Evolutionary conservation across 805 yeast genomes (phyloP).

Genomic region (Nakazawaea siamensis): DNA sequence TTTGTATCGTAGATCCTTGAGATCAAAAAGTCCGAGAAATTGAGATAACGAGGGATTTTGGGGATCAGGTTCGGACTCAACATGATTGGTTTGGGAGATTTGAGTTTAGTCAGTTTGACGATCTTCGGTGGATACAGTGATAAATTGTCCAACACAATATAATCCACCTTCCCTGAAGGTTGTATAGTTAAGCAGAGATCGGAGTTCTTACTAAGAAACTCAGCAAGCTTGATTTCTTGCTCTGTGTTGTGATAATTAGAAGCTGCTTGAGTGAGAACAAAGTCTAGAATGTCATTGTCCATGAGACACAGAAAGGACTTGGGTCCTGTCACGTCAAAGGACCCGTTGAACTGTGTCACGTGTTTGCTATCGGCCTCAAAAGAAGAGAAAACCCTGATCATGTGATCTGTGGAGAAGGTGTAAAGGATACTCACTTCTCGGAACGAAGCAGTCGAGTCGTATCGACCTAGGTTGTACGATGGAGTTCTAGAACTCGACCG

Average conservation of each 20-base stretch:
- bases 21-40: conserved; percentile 18
- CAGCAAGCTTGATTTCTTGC: background rate
- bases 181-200: conserved; percentile 37
- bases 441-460: conserved; percentile 20
- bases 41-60: conserved; percentile 16
- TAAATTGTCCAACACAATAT: conserved; percentile 43
- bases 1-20: conserved; percentile 6
- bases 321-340: conserved; percentile 19
- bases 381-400: conserved; percentile 62
- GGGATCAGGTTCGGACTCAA: conserved; percentile 21
- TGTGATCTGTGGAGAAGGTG: conserved; percentile 52
- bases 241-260: background rate
- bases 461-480: conserved; percentile 29
- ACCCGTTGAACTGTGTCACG: conserved; percentile 50
- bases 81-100: conserved; percentile 12
- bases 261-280: background rate
- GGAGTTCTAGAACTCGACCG: conserved; percentile 15
- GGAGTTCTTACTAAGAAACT: conserved; percentile 17
- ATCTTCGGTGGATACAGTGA: conserved; percentile 48
- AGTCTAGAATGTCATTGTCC: conserved; percentile 9
- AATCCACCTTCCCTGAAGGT: conserved; percentile 28
- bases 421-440: conserved; percentile 47
- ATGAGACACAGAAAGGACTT: conserved; percentile 13
- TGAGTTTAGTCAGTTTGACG: conserved; percentile 31
- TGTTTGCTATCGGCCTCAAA: conserved; percentile 52